A percentile compares a stretch with the other conserved stretches of the same genome.
Conservation (phyloP, 2,329 filamentous ascomycete species). For the Paraconiothyrium sp. region DNA sequence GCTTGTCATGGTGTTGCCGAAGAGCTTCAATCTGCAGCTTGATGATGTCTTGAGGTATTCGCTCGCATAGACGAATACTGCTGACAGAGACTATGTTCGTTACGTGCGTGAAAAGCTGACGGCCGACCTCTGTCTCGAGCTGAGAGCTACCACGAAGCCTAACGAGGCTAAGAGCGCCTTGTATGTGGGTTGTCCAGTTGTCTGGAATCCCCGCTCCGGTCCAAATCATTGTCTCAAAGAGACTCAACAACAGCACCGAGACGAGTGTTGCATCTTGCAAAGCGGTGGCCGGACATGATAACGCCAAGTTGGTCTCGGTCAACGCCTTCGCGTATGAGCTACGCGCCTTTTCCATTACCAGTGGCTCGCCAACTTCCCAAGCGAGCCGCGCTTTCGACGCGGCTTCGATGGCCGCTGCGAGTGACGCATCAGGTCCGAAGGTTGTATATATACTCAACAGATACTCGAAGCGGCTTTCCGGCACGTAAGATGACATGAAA, state of each 20-base stretch:
- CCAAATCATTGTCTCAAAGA: conserved; percentile 1
- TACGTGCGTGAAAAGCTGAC: not conserved
- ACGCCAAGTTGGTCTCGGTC: not conserved
- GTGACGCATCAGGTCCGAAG: not conserved
- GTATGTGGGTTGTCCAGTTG: not conserved
- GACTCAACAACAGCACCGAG: not conserved
- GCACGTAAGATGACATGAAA: not conserved
- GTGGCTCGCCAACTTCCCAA: not conserved
- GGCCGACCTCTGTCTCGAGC: not conserved
- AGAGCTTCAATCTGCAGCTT: not conserved
- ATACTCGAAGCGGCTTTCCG: not conserved
- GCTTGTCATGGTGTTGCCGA: not conserved
- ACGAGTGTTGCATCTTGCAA: not conserved
- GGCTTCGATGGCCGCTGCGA: not conserved
- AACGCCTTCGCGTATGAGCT: not conserved
- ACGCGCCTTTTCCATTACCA: not conserved
- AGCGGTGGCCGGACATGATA: not conserved
- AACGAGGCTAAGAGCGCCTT: not conserved
- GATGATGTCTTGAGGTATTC: not conserved
- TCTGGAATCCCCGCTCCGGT: not conserved
- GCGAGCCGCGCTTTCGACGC: not conserved
- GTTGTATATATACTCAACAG: not conserved
- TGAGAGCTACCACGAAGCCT: not conserved
- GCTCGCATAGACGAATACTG: not conserved
- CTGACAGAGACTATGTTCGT: not conserved